phyloP scores from a whole-genome alignment of 768 basidiomycete species.

The Pleurotus sapidus region DNA sequence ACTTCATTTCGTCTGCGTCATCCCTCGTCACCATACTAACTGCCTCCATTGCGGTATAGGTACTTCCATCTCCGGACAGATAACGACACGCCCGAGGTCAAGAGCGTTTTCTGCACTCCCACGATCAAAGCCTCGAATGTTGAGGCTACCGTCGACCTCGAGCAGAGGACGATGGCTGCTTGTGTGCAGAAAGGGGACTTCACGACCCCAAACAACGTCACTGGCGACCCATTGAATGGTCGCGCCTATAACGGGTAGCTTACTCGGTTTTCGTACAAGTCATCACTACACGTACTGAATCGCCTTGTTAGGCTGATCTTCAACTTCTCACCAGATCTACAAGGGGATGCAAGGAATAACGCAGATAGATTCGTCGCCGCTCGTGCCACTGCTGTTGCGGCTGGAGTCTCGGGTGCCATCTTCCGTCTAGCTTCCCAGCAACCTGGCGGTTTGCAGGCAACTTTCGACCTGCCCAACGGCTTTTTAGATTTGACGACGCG shows the following conservation, averaged over 20 bases:
- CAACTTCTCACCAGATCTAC: slow-evolving; percentile 8
- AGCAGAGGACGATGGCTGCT: slow-evolving; percentile 34
- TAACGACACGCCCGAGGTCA: slow-evolving; percentile 32
- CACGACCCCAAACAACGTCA: slow-evolving; percentile 46
- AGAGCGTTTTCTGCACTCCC: slow-evolving; percentile 58
- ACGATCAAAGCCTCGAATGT: slow-evolving; percentile 43
- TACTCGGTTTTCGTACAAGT: neutral
- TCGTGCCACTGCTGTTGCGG: slow-evolving; percentile 43
- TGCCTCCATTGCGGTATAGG: slow-evolving; percentile 15
- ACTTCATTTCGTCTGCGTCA: neutral
- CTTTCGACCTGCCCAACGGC: slow-evolving; percentile 46
- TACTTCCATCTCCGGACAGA: slow-evolving; percentile 35
- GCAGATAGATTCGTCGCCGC: slow-evolving; percentile 46
- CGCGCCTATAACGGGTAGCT: slow-evolving; percentile 58
- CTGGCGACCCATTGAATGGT: slow-evolving; percentile 41
- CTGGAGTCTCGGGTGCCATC: slow-evolving; percentile 61
- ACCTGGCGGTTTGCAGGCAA: slow-evolving; percentile 35
- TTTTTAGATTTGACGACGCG: slow-evolving; percentile 49
- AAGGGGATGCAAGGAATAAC: slow-evolving; percentile 24
- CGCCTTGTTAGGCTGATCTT: slow-evolving; percentile 39
- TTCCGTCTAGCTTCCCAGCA: slow-evolving; percentile 47
- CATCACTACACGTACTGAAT: neutral
- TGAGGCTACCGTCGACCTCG: slow-evolving; percentile 38
- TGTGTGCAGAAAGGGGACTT: slow-evolving; percentile 30
- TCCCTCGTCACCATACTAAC: neutral